These are phyloP conservation scores for Chrysanthemum lavandulifolium DNA, from an alignment of 129 eudicot species.

Conservation along the genomic window DNA sequence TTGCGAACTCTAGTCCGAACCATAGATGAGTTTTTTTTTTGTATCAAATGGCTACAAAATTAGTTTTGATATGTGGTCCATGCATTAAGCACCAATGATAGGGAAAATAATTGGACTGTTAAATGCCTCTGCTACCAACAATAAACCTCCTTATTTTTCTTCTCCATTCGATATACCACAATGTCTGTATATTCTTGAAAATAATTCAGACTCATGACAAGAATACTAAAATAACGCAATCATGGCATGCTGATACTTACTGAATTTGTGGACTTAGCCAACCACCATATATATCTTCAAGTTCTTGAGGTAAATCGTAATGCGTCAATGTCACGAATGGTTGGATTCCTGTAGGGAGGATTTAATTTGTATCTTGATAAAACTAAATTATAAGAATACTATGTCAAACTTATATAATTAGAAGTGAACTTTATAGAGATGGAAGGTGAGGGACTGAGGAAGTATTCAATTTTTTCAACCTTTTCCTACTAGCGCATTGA, in stretches of 20 bases:
- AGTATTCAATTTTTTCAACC: conserved; percentile 31
- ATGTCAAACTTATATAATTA: not conserved
- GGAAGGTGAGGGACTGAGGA: not conserved
- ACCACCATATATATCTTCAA: conserved; percentile 77
- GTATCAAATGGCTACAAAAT: too few relatives aligned
- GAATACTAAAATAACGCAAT: not conserved
- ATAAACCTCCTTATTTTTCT: not conserved
- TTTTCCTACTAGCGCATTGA: conserved; percentile 59
- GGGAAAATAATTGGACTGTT: too few relatives aligned
- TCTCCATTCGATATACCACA: not conserved
- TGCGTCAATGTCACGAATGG: conserved; percentile 73
- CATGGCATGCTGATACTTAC: conserved; percentile 26
- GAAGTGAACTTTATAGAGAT: not conserved
- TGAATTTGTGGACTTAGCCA: conserved; percentile 63
- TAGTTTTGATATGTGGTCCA: too few relatives aligned
- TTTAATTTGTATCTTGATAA: not conserved
- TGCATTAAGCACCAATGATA: too few relatives aligned
- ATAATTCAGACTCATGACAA: too few relatives aligned
- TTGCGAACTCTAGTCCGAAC: not conserved
- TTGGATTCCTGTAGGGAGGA: conserved; percentile 58
- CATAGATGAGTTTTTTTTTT: too few relatives aligned
- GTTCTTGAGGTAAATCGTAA: conserved; percentile 75
- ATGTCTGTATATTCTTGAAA: not conserved
- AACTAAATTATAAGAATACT: not conserved
- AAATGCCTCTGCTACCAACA: not conserved